A percentile compares a stretch with the other conserved stretches of the same genome.
Conservation (phyloP, 2,329 filamentous ascomycete species). For the Colletotrichum melonis region DNA sequence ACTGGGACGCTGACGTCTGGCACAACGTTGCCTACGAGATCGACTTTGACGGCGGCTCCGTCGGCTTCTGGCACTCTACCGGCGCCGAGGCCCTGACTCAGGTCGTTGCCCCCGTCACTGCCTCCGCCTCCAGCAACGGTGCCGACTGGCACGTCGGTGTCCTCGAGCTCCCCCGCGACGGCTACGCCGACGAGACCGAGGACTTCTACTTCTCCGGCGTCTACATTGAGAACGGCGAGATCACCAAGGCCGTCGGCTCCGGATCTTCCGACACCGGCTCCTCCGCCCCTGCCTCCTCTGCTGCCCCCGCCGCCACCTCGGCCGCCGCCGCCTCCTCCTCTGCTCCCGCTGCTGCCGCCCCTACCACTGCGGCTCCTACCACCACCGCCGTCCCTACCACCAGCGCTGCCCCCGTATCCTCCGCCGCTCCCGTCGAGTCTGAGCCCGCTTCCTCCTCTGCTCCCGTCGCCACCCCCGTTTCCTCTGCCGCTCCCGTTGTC, state of each 20-base stretch:
- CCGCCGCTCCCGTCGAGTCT: slow-evolving; percentile 9
- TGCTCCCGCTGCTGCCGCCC: background rate
- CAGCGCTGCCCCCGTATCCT: slow-evolving; percentile 15
- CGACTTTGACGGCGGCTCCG: slow-evolving; percentile 71
- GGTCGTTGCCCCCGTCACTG: slow-evolving; percentile 69
- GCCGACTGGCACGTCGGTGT: slow-evolving; percentile 81
- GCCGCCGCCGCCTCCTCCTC: slow-evolving; percentile 13
- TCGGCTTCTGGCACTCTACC: slow-evolving; percentile 78
- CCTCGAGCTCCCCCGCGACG: slow-evolving; percentile 70
- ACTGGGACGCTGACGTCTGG: slow-evolving; percentile 74
- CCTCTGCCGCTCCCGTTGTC: slow-evolving; percentile 19
- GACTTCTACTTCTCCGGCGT: slow-evolving; percentile 81
- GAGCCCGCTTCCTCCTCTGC: slow-evolving; percentile 20
- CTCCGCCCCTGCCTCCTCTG: background rate
- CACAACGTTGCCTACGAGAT: slow-evolving; percentile 83
- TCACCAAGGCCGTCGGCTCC: slow-evolving; percentile 44
- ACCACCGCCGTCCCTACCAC: slow-evolving; percentile 27
- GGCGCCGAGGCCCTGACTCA: slow-evolving; percentile 67
- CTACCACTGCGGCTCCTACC: slow-evolving; percentile 11
- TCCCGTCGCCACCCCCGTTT: slow-evolving; percentile 8
- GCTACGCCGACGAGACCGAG: slow-evolving; percentile 65
- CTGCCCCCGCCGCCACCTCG: slow-evolving; percentile 5
- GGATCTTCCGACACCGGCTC: slow-evolving; percentile 19
- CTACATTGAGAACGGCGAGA: slow-evolving; percentile 67
- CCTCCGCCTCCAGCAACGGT: slow-evolving; percentile 72